A percentile compares a stretch with the other conserved stretches of the same genome.
Evolutionary conservation across 495 filamentous ascomycete species (phyloP).

Genomic region (Hypomontagnella monticulosa): DNA sequence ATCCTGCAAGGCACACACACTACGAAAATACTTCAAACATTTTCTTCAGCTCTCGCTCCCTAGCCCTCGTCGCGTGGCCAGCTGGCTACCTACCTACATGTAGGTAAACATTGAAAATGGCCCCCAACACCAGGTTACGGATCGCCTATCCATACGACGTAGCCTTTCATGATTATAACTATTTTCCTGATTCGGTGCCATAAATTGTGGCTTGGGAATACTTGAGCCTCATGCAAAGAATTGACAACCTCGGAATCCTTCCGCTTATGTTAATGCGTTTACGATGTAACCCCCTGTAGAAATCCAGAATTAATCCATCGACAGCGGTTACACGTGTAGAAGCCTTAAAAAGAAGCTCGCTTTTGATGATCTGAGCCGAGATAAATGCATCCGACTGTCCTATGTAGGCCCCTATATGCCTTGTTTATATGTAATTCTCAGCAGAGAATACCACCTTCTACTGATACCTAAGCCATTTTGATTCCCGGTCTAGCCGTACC

Average conservation of each 20-base stretch:
- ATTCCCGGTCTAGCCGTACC: neutral
- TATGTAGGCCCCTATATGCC: too few species aligned
- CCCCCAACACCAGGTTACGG: too few species aligned
- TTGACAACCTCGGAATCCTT: conserved; percentile 7
- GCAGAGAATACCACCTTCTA: too few species aligned
- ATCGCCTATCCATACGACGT: neutral
- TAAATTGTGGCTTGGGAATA: conserved; percentile 7
- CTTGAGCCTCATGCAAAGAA: conserved; percentile 22
- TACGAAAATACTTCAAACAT: conserved; percentile 2
- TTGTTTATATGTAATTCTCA: too few species aligned
- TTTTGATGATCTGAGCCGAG: neutral
- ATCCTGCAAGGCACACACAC: conserved; percentile 36
- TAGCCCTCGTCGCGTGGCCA: too few species aligned
- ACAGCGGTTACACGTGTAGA: too few species aligned
- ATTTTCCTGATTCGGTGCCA: neutral
- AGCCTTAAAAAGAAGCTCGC: neutral
- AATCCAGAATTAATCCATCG: neutral
- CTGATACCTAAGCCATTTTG: too few species aligned
- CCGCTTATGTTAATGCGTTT: conserved; percentile 1
- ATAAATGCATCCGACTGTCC: too few species aligned
- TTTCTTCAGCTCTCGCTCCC: neutral
- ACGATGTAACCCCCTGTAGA: conserved; percentile 1
- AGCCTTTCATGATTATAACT: neutral
- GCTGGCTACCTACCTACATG: too few species aligned
- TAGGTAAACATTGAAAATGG: too few species aligned